Conservation (phyloP, 805 yeast genomes). For the Metschnikowia rubicola region DNA sequence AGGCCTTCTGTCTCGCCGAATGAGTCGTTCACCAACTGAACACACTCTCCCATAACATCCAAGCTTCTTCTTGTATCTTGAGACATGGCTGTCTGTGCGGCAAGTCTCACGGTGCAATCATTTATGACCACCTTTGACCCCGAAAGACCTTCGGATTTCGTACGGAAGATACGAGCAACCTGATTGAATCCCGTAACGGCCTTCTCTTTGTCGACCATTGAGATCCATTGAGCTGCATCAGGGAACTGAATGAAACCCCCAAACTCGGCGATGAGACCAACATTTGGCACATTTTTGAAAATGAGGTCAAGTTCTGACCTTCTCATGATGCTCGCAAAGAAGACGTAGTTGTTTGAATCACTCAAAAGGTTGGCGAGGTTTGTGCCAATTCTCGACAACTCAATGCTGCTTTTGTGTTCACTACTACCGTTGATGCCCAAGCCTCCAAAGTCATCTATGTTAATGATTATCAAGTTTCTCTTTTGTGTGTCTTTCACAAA, state of each 20-base stretch:
- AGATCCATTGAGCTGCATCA: conserved; percentile 54
- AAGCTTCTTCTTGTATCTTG: conserved; percentile 60
- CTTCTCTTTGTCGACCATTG: conserved; percentile 51
- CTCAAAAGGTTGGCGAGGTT: conserved; percentile 57
- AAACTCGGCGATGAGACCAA: conserved; percentile 87
- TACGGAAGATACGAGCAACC: conserved; percentile 50
- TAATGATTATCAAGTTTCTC: conserved; percentile 50
- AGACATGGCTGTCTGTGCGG: conserved; percentile 65
- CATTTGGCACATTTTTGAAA: conserved; percentile 60
- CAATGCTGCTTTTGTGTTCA: conserved; percentile 12
- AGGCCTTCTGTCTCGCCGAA: conserved; percentile 48
- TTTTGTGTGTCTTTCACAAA: conserved; percentile 25
- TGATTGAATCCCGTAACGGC: conserved; percentile 55
- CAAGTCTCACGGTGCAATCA: conserved; percentile 73
- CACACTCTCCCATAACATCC: conserved; percentile 75
- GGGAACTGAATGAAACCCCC: conserved; percentile 74
- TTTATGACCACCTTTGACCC: conserved; percentile 70
- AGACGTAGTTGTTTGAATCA: conserved; percentile 64
- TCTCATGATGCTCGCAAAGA: conserved; percentile 64
- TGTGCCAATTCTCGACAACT: conserved; percentile 46
- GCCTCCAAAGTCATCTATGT: conserved; percentile 44
- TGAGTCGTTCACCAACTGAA: conserved; percentile 78
- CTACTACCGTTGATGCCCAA: conserved; percentile 17
- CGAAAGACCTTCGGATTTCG: conserved; percentile 74
- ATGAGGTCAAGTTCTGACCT: conserved; percentile 62